These are phyloP conservation scores for Xylariales sp. DNA, from an alignment of 2,329 filamentous ascomycete genomes.

Conservation along the genomic window DNA sequence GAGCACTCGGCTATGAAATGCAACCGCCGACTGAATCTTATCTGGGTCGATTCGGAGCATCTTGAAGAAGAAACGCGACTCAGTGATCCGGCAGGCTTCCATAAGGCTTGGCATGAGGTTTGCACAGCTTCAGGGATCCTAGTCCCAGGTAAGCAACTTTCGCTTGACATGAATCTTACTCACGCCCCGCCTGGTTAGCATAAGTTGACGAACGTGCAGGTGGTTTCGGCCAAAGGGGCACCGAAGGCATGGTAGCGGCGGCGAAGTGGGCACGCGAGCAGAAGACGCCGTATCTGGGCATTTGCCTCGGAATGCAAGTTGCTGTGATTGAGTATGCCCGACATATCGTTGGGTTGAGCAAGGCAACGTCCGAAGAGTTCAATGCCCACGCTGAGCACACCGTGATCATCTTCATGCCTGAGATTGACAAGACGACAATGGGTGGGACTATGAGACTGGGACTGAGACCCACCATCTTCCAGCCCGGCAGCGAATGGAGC, in stretches of 20 bases:
- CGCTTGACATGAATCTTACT: too few species aligned
- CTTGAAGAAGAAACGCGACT: conserved; percentile 65
- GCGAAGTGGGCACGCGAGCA: conserved; percentile 84
- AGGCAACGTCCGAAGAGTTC: conserved; percentile 54
- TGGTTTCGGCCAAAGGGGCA: conserved; percentile 78
- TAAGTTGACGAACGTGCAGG: too few species aligned
- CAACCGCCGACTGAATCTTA: conserved; percentile 69
- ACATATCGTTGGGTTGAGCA: conserved; percentile 61
- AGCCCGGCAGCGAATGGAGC: conserved; percentile 71
- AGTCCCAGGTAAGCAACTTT: too few species aligned
- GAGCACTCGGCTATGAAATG: conserved; percentile 92
- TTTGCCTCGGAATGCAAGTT: conserved; percentile 90
- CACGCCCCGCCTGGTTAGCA: too few species aligned
- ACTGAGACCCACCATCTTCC: conserved; percentile 69
- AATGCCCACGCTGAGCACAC: conserved; percentile 54
- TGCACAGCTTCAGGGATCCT: conserved; percentile 64
- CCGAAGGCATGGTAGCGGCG: conserved; percentile 83
- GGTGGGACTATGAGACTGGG: conserved; percentile 88
- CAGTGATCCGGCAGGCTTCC: conserved; percentile 65
- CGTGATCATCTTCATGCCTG: conserved; percentile 89
- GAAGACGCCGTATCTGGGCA: conserved; percentile 77
- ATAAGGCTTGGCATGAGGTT: conserved; percentile 81
- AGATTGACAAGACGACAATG: conserved; percentile 56
- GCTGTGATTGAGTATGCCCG: conserved; percentile 87
- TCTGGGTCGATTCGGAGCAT: conserved; percentile 81